Base-by-base conservation (phyloP, 441 rosid genomes). In the Manihot esculenta region DNA sequence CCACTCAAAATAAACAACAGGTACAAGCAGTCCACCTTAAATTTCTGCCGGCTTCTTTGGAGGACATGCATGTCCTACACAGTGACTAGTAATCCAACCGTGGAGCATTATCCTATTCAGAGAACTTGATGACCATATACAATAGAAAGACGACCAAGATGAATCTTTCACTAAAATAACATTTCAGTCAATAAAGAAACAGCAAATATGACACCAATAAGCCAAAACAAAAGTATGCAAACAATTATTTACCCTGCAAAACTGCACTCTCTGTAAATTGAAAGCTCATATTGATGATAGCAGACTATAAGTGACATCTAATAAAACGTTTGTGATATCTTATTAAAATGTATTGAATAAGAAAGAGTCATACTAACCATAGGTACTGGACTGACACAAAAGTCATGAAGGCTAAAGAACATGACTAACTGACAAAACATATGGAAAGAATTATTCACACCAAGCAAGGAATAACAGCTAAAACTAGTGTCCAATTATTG, bases 1-100 rank as follows among this genome's bases (percentile, higher is more conserved):
- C 23, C 51, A 33, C 24, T 56, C 35, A 47, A 58, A 18, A 41
- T 45, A 35, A n/a, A 26, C 9, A 56, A 66, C 62, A 48, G 45
- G 67, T 20, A 38, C 18, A 24, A 42, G 72, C 74, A 61, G 56
- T 61, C 70, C 69, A 21, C 50, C 24, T 53, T 66, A 18, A 62
- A 33, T 65, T 71, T 70, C 51, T 63, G 75, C 76, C 55, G 61
- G 15, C 72, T 68, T 57, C 61, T 56, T 51, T 57, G 18, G 60
- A 64, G 41, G 56, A 60, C 75, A 65, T 64, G 63, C 48, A 70
- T 72, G 66, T 51, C 80, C 71, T 53, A 58, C 47, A 61, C 5
- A 18, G 2, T 20, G 26, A n/a, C n/a, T 18, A 33, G 24, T 48
- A 17, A 48, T 24, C 63, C 60, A 33, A 23, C 69, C 44, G 20